Evolutionary conservation across 768 basidiomycete genomes (phyloP), one percentile per base, ranked within the genome.

Genomic region (Floccularia luteovirens): DNA sequence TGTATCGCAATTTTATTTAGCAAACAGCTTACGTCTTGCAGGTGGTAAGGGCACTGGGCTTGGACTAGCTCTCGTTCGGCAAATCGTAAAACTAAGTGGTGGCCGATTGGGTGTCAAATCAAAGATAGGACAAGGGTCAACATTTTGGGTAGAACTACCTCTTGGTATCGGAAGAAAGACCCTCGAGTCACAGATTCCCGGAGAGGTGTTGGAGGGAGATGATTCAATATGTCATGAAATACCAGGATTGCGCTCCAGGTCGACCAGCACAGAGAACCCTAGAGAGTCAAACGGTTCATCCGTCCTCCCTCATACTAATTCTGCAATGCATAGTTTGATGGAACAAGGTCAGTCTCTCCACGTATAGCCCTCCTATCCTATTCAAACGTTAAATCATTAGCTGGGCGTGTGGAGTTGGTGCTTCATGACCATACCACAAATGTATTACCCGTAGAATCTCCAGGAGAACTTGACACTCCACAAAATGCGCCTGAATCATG

Each of bases 121-220:
- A 13, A 75, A 79, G 55, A 61, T 74, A 1, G 72, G 74, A 5
- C 66, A 75, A 48, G 91, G 91, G 12, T 87, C 82, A 24, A 89
- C 82, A 25, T 93, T 92, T 63, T 92, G 90, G 90, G 82, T 89
- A 6, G 87, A 89, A 56, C 58, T 89, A 24, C 82, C 83, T 4
- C 61, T 88, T n/a, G 83, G 82, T 3, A 76, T 88, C 20, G 82
- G 84, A n/a, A 60, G 59, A 24, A 77, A 75, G 62, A 71, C 58
- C 23, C 44, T 72, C 27, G 42, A 56, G 32, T 43, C 53, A 4
- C 35, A 43, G 23, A 51, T 45, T 1, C 50, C 50, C 22, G 47
- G 51, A 36, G 51, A 54, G 24, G 42, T 46, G 12, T 35, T 27
- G 3, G 51, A 51, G 12, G 56, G 57, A 16, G 47, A 40, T 6